These are phyloP conservation scores for Cordyceps militaris DNA, from an alignment of 2,329 filamentous ascomycete species.

Conservation along the genomic window DNA sequence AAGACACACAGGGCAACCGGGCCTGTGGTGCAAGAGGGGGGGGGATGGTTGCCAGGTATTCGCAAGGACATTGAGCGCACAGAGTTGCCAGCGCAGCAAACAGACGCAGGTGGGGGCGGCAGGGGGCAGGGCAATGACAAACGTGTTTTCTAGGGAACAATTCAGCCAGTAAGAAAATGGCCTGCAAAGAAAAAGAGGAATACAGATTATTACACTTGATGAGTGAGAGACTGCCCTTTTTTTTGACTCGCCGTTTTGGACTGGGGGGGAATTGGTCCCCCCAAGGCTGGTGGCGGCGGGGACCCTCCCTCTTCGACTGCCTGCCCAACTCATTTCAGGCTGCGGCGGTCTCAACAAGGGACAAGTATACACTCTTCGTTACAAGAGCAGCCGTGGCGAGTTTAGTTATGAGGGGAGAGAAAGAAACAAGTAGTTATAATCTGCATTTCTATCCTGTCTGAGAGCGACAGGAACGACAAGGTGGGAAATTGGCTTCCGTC, in stretches of 20 bases:
- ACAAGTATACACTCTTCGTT: too few species aligned
- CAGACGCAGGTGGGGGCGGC: not conserved
- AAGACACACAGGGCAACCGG: not conserved
- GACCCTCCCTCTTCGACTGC: too few species aligned
- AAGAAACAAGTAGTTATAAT: too few species aligned
- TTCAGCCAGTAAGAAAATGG: not conserved
- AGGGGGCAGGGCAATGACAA: not conserved
- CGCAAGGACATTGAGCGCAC: not conserved
- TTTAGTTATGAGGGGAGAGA: too few species aligned
- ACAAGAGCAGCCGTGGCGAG: too few species aligned
- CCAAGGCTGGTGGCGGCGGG: not conserved
- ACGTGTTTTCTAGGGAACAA: too few species aligned
- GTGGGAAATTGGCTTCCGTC: too few species aligned
- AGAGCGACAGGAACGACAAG: too few species aligned
- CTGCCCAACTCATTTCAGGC: not conserved
- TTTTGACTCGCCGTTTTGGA: not conserved
- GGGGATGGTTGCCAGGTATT: not conserved
- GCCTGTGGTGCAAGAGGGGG: not conserved
- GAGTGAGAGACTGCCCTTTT: too few species aligned
- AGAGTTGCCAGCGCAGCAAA: constrained; percentile 8
- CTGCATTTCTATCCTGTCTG: too few species aligned
- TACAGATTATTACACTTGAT: not conserved
- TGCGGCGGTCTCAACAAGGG: not conserved
- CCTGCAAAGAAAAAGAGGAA: not conserved
- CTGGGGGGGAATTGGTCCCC: not conserved